These are phyloP conservation scores for Zhuliangozyma blackwelliae DNA, from an alignment of 1,139 yeast species.

Conservation along the genomic window DNA sequence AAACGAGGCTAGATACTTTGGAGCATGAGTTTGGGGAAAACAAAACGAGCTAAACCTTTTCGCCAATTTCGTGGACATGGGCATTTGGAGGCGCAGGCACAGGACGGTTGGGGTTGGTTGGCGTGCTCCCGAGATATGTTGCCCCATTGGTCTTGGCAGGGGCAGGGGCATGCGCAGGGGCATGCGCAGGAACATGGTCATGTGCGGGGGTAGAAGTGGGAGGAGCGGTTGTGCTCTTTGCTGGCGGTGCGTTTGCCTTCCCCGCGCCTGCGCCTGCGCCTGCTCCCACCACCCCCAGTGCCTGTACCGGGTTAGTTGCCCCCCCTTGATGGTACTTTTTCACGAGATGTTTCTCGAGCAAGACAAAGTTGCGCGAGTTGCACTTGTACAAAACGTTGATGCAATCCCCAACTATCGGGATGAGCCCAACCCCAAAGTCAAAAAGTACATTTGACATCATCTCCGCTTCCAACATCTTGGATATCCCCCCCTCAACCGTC, in stretches of 20 bases:
- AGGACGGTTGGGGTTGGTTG: not conserved
- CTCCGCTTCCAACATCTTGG: constrained; percentile 39
- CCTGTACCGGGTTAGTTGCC: too few species aligned
- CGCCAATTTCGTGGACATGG: not conserved
- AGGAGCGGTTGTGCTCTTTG: not conserved
- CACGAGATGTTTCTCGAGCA: constrained; percentile 55
- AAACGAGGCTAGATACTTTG: constrained; percentile 21
- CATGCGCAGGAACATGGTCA: not conserved
- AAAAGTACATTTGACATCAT: constrained; percentile 60
- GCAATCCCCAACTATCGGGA: constrained; percentile 71
- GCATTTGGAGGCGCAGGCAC: constrained; percentile 1
- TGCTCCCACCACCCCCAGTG: not conserved
- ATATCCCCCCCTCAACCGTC: constrained; percentile 63
- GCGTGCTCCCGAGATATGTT: not conserved
- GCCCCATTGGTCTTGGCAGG: not conserved
- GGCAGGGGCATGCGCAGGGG: not conserved
- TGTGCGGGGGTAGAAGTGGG: not conserved
- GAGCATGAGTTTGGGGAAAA: constrained; percentile 20
- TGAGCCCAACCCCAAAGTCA: constrained; percentile 66
- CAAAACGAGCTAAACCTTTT: not conserved
- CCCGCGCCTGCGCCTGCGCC: not conserved
- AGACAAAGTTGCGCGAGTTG: constrained; percentile 65
- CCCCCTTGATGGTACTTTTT: constrained; percentile 29
- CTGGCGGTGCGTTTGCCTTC: not conserved
- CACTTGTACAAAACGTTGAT: constrained; percentile 68